These are phyloP conservation scores for Tylopilus subfusipes DNA, from an alignment of 768 basidiomycete genomes.

Conservation along the genomic window DNA sequence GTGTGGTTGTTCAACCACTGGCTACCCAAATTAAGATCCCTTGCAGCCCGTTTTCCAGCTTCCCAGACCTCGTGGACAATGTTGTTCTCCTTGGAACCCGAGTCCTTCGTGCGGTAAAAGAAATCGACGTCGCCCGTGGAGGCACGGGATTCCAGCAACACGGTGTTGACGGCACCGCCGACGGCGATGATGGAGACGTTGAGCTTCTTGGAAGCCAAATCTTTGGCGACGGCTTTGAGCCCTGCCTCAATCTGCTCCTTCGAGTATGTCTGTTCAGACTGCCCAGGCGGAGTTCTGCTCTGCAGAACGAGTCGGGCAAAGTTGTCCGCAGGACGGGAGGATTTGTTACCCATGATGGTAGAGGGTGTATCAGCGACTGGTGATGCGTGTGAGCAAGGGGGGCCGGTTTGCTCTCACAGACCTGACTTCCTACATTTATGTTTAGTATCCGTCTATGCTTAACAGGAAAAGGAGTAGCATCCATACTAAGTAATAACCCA, in stretches of 20 bases:
- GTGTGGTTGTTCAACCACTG: slow-evolving; percentile 14
- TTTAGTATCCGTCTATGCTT: background rate
- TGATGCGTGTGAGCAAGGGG: background rate
- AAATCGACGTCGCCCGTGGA: slow-evolving; percentile 11
- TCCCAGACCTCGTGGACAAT: background rate
- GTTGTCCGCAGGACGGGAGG: background rate
- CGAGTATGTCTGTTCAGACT: slow-evolving; percentile 2
- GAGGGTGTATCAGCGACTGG: background rate
- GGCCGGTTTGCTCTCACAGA: background rate
- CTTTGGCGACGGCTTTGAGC: slow-evolving; percentile 1
- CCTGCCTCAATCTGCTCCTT: slow-evolving; percentile 3
- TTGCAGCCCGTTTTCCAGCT: slow-evolving; percentile 1
- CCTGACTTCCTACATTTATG: background rate
- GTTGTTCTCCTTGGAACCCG: background rate
- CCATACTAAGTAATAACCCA: background rate
- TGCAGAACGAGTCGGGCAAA: slow-evolving; percentile 1
- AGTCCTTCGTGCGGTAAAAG: slow-evolving; percentile 7
- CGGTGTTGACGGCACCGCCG: slow-evolving; percentile 10
- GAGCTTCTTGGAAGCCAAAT: background rate
- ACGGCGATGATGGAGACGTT: slow-evolving; percentile 5
- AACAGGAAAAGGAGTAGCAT: background rate
- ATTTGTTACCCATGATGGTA: background rate
- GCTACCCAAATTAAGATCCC: background rate
- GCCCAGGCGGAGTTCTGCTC: background rate
- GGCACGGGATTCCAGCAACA: slow-evolving; percentile 3